Evolutionary conservation across 129 eudicot genomes (phyloP), one percentile per base, ranked within the genome.

Genomic region (Chrysanthemum lavandulifolium): DNA sequence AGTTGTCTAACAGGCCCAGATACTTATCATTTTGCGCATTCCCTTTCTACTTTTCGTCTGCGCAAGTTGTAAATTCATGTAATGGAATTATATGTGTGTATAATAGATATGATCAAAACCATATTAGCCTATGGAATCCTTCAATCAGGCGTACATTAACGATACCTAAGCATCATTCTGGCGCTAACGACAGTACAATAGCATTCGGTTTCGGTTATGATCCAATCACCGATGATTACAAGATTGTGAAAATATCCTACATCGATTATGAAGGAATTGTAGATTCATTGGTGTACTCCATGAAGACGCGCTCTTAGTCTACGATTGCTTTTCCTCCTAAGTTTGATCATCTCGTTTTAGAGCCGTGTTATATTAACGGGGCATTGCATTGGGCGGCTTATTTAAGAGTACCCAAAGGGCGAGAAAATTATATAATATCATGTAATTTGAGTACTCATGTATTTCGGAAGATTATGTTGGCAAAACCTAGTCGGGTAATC

Each of bases 401-500:
- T 6, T 40, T 40, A 40, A 1, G n/a, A 3, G 49, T 11, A 13
- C n/a, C 18, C 2, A 3, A 1, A 3, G 2, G 6, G 1, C 6
- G n/a, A 3, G 10, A 40, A 40, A 0, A 36, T 33, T 63, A 33
- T 31, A 7, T 63, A 63, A 27, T 33, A 19, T 27, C 51, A 29
- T 63, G 14, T 31, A 48, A 63, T 63, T 33, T 63, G 51, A 63
- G 51, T 21, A 33, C 68, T 33, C 50, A 63, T 63, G 25, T n/a
- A 4, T 62, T 62, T 62, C 5, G 49, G 11, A 62, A 0, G n/a
- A 31, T 62, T 23, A 12, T 11, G n/a, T 13, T 62, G 16, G 19
- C 66, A 5, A 6, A 29, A 15, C 15, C 31, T 0, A 5, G 1
- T 27, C 0, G 8, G 7, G 2, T 2, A 62, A 13, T 10, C 5